Evolutionary conservation across 2,329 filamentous ascomycete species (phyloP), one percentile per base, ranked within the genome.

Genomic region (Salinomyces thailandicus): DNA sequence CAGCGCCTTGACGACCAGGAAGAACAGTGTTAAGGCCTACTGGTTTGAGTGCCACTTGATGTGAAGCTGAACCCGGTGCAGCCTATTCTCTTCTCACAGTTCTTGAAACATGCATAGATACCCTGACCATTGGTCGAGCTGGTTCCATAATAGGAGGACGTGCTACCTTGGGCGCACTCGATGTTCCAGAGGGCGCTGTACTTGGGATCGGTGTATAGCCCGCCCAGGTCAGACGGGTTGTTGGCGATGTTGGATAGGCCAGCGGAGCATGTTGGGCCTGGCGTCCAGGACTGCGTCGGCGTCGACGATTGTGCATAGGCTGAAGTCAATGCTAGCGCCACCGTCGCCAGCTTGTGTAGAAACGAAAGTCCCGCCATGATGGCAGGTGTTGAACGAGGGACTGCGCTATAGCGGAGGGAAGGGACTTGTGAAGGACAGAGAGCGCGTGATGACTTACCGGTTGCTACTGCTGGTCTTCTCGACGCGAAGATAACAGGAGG

Each of bases 21-120:
- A n/a, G n/a, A n/a, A n/a, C n/a, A n/a, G n/a, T n/a, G n/a, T n/a
- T n/a, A n/a, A n/a, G n/a, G n/a, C 27, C 3, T 30, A 30, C 27
- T 16, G 3, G 27, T 30, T 5, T 13, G 11, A 14, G 11, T n/a
- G 11, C 5, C 5, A 16, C 7, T 30, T 8, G 11, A 30, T 9
- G 20, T 13, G 19, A 35, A 48, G 7, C 11, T 27, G 35, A 46
- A 46, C 11, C 33, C 39, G 18, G 30, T 37, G 27, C 46, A 49
- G 4, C 26, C 30, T 5, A 42, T 38, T 18, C 36, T 19, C 9
- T 41, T 43, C 19, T 47, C 41, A 29, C 47, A 49, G 15, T 38
- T 40, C 24, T 43, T 36, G 26, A 43, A 47, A 30, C 46, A 49
- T 5, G 29, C 38, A 20, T 43, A 47, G n/a, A 42, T 33, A 24